These are phyloP conservation scores for Nakaseomyces uthaithaninus DNA, from an alignment of 1,139 yeast genomes.

Conservation along the genomic window DNA sequence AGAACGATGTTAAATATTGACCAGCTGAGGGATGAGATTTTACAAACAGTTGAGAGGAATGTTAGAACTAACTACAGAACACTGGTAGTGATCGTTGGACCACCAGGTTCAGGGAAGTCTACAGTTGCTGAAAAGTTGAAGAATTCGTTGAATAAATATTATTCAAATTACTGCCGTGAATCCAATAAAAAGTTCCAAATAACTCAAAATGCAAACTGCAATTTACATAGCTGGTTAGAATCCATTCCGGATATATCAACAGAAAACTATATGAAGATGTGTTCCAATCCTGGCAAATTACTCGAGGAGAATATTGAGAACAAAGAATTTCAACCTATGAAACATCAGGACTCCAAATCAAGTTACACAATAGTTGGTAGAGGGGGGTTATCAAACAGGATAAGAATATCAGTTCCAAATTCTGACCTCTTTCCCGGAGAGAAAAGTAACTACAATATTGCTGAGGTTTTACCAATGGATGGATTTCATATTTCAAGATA, in stretches of 20 bases:
- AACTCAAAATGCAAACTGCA: not conserved
- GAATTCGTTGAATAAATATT: constrained; percentile 34
- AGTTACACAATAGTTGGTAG: constrained; percentile 30
- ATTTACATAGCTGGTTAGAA: constrained; percentile 11
- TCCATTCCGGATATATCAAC: constrained; percentile 14
- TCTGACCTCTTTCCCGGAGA: too few relatives aligned
- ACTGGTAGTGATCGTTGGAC: constrained; percentile 56
- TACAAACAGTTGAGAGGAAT: constrained; percentile 13
- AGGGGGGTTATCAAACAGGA: constrained; percentile 30
- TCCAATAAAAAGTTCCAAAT: not conserved
- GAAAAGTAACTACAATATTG: constrained; percentile 22
- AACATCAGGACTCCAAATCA: too few relatives aligned
- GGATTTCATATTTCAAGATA: constrained; percentile 71
- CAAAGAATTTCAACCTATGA: too few relatives aligned
- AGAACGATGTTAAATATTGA: constrained; percentile 14
- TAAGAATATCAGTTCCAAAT: constrained; percentile 12
- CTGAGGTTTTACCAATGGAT: constrained; percentile 55
- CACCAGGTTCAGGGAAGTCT: constrained; percentile 81
- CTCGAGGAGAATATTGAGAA: too few relatives aligned
- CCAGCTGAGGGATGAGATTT: constrained; percentile 15
- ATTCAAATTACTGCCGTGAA: constrained; percentile 10
- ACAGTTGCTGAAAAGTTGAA: constrained; percentile 48
- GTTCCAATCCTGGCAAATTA: too few relatives aligned
- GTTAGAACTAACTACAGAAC: constrained; percentile 37
- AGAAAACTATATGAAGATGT: too few relatives aligned